Conservation (phyloP, 2,329 filamentous ascomycete genomes). For the Metarhizium rileyi region DNA sequence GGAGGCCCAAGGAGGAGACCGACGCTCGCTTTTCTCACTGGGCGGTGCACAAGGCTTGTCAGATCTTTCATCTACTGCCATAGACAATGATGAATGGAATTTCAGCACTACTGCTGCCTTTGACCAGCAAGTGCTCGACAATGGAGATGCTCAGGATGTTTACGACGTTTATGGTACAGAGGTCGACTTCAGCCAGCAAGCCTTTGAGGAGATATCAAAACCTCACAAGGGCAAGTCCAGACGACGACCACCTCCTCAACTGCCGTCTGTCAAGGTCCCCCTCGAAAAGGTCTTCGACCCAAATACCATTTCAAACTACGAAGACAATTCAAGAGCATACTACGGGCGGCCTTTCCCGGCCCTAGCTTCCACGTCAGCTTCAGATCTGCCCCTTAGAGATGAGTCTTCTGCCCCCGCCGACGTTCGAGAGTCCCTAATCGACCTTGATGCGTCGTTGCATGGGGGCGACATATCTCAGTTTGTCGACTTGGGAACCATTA, state of each 20-base stretch:
- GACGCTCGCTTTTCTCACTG: slow-evolving; percentile 52
- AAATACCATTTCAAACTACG: slow-evolving; percentile 54
- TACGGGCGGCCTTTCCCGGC: slow-evolving; percentile 40
- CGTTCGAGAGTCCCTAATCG: slow-evolving; percentile 55
- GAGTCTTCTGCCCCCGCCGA: slow-evolving; percentile 38
- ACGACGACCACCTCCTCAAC: slow-evolving; percentile 46
- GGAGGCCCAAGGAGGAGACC: slow-evolving; percentile 64
- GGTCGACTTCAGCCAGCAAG: slow-evolving; percentile 40
- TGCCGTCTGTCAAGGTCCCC: slow-evolving; percentile 48
- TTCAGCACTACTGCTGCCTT: slow-evolving; percentile 58
- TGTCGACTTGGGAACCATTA: slow-evolving; percentile 52
- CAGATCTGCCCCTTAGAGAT: slow-evolving; percentile 50
- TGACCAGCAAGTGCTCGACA: slow-evolving; percentile 45
- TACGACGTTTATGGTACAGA: slow-evolving; percentile 51
- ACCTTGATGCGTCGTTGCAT: slow-evolving; percentile 50
- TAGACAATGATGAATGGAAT: slow-evolving; percentile 54
- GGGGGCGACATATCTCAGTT: slow-evolving; percentile 48
- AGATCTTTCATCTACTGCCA: slow-evolving; percentile 32
- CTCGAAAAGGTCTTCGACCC: slow-evolving; percentile 58
- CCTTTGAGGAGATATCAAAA: slow-evolving; percentile 40
- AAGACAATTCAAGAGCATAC: slow-evolving; percentile 52
- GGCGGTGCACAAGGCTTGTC: slow-evolving; percentile 47
- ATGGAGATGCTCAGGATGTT: slow-evolving; percentile 46
- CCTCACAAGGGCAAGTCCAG: slow-evolving; percentile 43
- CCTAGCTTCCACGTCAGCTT: slow-evolving; percentile 22